Percentiles rank a stretch among this genome's conserved stretches.
These are phyloP conservation scores for Salix caprea DNA, from an alignment of 345 rosid genomes.

Conservation along the genomic window DNA sequence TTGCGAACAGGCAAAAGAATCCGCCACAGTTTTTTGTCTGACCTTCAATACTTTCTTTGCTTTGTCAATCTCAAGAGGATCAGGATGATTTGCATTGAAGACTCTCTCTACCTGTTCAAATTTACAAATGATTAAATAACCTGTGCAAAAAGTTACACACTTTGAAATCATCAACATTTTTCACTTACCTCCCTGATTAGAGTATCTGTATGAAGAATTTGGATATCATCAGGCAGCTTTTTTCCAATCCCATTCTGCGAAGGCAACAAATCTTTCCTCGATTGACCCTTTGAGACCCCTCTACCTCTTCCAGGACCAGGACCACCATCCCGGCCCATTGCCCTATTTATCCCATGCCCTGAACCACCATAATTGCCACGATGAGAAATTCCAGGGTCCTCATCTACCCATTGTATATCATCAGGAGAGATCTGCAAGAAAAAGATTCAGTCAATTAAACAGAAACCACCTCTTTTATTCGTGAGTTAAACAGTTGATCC, in stretches of 20 bases:
- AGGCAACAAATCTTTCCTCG: conserved; percentile 64
- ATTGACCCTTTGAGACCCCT: conserved; percentile 44
- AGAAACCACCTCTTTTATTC: neutral
- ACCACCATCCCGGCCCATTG: conserved; percentile 43
- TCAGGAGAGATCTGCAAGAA: conserved; percentile 66
- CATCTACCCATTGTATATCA: conserved; percentile 75
- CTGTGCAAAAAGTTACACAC: neutral
- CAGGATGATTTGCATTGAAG: conserved; percentile 55
- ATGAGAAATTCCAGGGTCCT: conserved; percentile 53
- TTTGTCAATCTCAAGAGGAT: conserved; percentile 73
- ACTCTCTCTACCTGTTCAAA: conserved; percentile 72
- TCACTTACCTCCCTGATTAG: conserved; percentile 61
- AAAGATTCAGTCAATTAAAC: neutral
- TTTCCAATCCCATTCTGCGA: conserved; percentile 75
- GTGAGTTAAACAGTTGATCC: neutral
- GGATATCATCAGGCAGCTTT: conserved; percentile 53
- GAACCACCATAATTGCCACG: conserved; percentile 45
- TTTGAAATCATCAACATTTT: conserved; percentile 11
- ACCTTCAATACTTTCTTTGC: conserved; percentile 80
- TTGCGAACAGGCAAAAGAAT: neutral
- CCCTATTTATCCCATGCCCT: conserved; percentile 46
- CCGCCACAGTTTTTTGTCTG: conserved; percentile 18
- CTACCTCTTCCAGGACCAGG: conserved; percentile 58
- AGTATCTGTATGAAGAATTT: conserved; percentile 68
- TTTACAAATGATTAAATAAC: neutral